Base-by-base conservation (phyloP, 164 flowering plant genomes). In the Nelumbo lutea region DNA sequence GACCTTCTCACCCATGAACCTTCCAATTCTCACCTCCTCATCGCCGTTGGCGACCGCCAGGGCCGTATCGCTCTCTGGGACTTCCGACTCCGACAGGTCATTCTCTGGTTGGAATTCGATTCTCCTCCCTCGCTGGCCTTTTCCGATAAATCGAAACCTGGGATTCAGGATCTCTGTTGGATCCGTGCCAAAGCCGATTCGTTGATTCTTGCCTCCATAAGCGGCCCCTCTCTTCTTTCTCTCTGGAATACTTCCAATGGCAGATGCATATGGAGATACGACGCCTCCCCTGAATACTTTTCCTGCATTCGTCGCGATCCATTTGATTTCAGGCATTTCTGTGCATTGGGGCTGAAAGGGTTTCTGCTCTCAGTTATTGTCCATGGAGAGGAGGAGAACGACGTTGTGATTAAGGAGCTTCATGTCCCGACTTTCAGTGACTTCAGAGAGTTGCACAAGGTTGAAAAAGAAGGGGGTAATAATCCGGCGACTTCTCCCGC, bases 141-240 rank as follows among this genome's bases (percentile, higher is more conserved):
- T 3, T 15, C 65, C 10, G 77, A 77, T 41, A 66, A 72, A 42
- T 62, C 74, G 50, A 77, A 79, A 56, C 66, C 62, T 6, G 98
- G 95, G 4, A 65, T 95, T 50, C 99, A 92, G 70, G 99, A 95
- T 76, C 86, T 95, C 47, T 87, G 91, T 74, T 95, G 97, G 98
- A 72, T 86, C 72, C 85, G 76, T 42, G 42, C 84, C 38, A 60
- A 81, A 5, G 70, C 77, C 7, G 94, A 84, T 40, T 64, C 85
- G 4, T 83, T 78, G 77, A 59, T 84, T 62, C 79, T 93, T 46
- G 99, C 93, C 11, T 79, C 96, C 9, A 68, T 96, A 10, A 68
- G 65, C 39, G 99, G 99, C 0, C 77, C 95, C 9, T 87, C 94
- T 6, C 65, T 80, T 7, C 79, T 96, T 39, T 83, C 91, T 5